Evolutionary conservation across 2,329 filamentous ascomycete genomes (phyloP), one percentile per base, ranked within the genome.

Genomic region (Ceratocystis diversiconidia): DNA sequence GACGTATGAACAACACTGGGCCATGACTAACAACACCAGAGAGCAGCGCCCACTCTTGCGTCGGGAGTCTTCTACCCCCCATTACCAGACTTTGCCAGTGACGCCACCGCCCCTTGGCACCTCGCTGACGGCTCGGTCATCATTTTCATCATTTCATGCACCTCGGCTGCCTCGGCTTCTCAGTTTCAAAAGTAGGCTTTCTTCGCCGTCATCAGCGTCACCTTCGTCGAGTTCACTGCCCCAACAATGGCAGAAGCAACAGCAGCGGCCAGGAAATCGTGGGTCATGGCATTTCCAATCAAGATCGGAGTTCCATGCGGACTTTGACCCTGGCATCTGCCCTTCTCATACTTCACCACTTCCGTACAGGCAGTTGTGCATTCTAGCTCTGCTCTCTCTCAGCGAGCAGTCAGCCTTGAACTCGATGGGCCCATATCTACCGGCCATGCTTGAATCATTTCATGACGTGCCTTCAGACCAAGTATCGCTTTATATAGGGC

Each of bases 341-440:
- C 74, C 62, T 73, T 76, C 70, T 74, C 75, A 74, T 78, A 74
- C 67, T 72, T 70, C 61, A 30, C 92, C 92, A 0, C 77, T 99
- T 19, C 94, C 94, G 0, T 84, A 85, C 69, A 85, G 81, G 70
- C 94, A 97, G 77, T 86, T 99, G 68, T 81, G 85, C 4, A 83
- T 97, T 12, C 79, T 99, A 43, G 92, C 92, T 1, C 78, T 96
- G 69, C 89, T 99, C 68, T 92, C 92, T 5, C 80, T 99, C 25
- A 88, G 89, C 64, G 94, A 99, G 74, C 94, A 99, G 79, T 97
- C 92, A 0, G 94, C 94, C 0, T 82, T 99, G 72, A 99, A 99
- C 75, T 96, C 91, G 25, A 96, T 99, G 72, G 89, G 88, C 10
- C 94, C 94, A 0, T 99, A 99, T 74, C 83, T 99, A 1, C 94